phyloP scores from a whole-genome alignment of 2,329 filamentous ascomycete species.

The Saccharata proteae region DNA sequence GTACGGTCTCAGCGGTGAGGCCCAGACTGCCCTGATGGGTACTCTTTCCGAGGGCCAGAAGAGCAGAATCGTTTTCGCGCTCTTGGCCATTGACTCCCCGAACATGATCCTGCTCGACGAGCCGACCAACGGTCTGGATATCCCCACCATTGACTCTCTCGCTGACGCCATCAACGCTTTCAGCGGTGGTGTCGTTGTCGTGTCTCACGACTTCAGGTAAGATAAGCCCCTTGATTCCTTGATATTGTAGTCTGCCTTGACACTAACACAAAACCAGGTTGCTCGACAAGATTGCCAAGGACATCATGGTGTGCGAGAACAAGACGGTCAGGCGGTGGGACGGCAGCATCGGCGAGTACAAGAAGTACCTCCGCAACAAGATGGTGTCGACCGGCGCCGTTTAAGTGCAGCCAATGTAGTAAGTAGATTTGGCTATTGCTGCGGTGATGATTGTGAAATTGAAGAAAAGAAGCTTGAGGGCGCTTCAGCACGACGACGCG shows the following conservation, averaged over 20 bases:
- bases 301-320: conserved; percentile 99
- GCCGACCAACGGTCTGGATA: conserved; percentile 98
- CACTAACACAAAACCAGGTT: conserved; percentile 50
- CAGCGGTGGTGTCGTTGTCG: conserved; percentile 91
- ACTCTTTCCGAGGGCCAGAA: conserved; percentile 97
- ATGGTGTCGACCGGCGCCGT: conserved; percentile 84
- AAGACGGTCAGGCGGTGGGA: conserved; percentile 86
- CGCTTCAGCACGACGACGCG: too few relatives aligned
- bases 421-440: too few relatives aligned
- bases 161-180: conserved; percentile 96
- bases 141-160: conserved; percentile 93
- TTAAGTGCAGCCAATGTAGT: too few relatives aligned
- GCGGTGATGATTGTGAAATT: too few relatives aligned
- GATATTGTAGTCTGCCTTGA: neutral
- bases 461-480: too few relatives aligned
- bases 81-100: conserved; percentile 86
- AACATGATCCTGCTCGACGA: conserved; percentile 98
- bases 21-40: conserved; percentile 95
- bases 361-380: conserved; percentile 98
- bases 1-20: conserved; percentile 85
- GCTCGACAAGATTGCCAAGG: conserved; percentile 98
- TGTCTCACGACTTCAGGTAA: conserved; percentile 97
- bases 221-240: conserved; percentile 16
- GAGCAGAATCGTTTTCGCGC: conserved; percentile 93
- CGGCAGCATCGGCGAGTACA: conserved; percentile 85